Evolutionary conservation across 306 rosid genomes (phyloP), one percentile per base, ranked within the genome.

Genomic region (Amphicarpaea edgeworthii): DNA sequence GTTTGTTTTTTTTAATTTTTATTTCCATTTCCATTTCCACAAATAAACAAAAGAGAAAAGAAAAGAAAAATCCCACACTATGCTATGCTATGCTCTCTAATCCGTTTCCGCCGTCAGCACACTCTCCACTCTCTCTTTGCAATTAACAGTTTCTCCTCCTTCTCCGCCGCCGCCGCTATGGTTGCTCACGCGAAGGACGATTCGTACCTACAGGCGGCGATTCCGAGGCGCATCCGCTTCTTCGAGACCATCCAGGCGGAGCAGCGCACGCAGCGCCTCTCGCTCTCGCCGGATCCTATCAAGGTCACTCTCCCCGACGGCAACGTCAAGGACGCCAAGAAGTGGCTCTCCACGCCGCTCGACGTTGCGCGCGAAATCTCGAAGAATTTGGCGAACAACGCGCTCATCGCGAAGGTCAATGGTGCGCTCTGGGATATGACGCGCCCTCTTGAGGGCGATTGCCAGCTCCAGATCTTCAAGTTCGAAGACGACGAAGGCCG

Each of bases 341-440:
- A 79, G 79, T 89, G 97, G 96, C 71, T 54, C 51, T 87, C 97
- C 0, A 82, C 98, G 42, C 98, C 97, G 1, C 17, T 92, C 0
- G 97, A 92, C 38, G 71, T 95, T 1, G 98, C 97, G 10, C 90
- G 72, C 64, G 97, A 83, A 49, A 92, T 95, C 72, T 87, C 96
- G 0, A 95, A 95, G 85, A 89, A 89, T 40, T 75, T 95, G 64
- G 96, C 97, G 0, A 77, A 88, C 1, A 90, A 78, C 42, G 96
- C 97, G 0, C 83, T 94, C 83, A 95, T 95, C 78, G 81, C 98
- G 6, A 86, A 81, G 85, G 98, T 95, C 57, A 83, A 95, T 86
- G 98, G 93, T 28, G 88, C 78, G n/a, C 70, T 92, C 6, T 90
- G 98, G 98, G 98, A 94, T 79, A 90, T 94, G 95, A 32, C 73